Evolutionary conservation across 1,139 yeast species (phyloP).

Genomic region (Hyphopichia khmerensis): DNA sequence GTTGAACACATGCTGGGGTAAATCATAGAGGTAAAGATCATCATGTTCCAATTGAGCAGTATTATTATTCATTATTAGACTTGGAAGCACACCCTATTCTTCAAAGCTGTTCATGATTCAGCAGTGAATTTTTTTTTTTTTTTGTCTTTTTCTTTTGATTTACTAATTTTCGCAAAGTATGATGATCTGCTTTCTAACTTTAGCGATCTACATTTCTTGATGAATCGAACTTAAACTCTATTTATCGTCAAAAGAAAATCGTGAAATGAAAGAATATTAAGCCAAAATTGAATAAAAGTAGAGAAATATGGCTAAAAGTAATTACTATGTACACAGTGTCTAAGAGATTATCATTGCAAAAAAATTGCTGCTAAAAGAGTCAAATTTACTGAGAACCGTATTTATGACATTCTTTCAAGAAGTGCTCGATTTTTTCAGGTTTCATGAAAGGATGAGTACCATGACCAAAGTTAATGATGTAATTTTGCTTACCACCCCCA

Average conservation of each 20-base stretch:
- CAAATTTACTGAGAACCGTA: slow-evolving; percentile 49
- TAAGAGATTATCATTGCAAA: slow-evolving; percentile 6
- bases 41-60: slow-evolving; percentile 15
- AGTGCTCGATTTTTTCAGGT: slow-evolving; percentile 82
- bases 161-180: not conserved
- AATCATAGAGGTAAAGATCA: slow-evolving; percentile 54
- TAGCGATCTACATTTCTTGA: too few species aligned
- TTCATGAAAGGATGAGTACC: slow-evolving; percentile 98
- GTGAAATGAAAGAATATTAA: not conserved
- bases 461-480: slow-evolving; percentile 93
- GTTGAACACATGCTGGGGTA: slow-evolving; percentile 40
- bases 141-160: not conserved
- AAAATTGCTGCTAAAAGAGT: not conserved
- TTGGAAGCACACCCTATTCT: not conserved
- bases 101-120: not conserved
- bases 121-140: not conserved
- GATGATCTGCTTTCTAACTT: too few species aligned
- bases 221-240: not conserved
- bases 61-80: not conserved
- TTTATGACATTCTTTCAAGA: slow-evolving; percentile 84
- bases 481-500: slow-evolving; percentile 87
- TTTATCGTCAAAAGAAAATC: not conserved
- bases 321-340: not conserved
- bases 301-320: too few species aligned
- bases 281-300: too few species aligned